These are phyloP conservation scores for Pseudocercospora vitis DNA, from an alignment of 2,329 filamentous ascomycete species.

Conservation along the genomic window DNA sequence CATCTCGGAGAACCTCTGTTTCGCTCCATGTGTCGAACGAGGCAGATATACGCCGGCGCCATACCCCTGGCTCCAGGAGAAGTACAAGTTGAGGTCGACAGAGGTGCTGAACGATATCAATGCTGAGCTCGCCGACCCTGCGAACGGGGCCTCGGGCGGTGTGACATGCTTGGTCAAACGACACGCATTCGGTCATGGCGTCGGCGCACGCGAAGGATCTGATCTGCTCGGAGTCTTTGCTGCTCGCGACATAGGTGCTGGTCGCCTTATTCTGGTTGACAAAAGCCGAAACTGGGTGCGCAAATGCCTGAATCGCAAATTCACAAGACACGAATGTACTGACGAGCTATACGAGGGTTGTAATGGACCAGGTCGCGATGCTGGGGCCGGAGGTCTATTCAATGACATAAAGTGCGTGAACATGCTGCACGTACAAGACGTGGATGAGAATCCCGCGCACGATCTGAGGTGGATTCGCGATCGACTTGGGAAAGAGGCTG, in stretches of 20 bases:
- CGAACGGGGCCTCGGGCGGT: neutral
- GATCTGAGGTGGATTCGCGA: slow-evolving; percentile 32
- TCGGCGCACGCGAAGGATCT: slow-evolving; percentile 15
- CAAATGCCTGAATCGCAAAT: slow-evolving; percentile 5
- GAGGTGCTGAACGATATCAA: slow-evolving; percentile 17
- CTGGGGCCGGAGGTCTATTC: slow-evolving; percentile 16
- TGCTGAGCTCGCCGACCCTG: slow-evolving; percentile 20
- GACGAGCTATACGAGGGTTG: slow-evolving; percentile 19
- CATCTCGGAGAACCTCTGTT: slow-evolving; percentile 18
- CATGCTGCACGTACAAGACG: slow-evolving; percentile 28
- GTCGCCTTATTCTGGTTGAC: slow-evolving; percentile 28
- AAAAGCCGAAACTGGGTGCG: slow-evolving; percentile 31
- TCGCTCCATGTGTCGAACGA: slow-evolving; percentile 16
- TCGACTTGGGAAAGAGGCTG: slow-evolving; percentile 1
- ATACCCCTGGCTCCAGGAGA: slow-evolving; percentile 35
- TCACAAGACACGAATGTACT: neutral
- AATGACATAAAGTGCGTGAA: slow-evolving; percentile 26
- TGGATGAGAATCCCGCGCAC: slow-evolving; percentile 18
- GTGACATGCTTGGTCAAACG: slow-evolving; percentile 21
- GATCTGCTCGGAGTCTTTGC: slow-evolving; percentile 35
- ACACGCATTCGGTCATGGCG: slow-evolving; percentile 27
- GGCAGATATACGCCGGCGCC: slow-evolving; percentile 24
- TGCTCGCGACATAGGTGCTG: slow-evolving; percentile 21
- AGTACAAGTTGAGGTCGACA: slow-evolving; percentile 16
- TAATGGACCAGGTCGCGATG: slow-evolving; percentile 20